Percentiles rank a stretch among this genome's conserved stretches.
phyloP scores from a whole-genome alignment of 257 asterid species.

The Solanum clarkiae region DNA sequence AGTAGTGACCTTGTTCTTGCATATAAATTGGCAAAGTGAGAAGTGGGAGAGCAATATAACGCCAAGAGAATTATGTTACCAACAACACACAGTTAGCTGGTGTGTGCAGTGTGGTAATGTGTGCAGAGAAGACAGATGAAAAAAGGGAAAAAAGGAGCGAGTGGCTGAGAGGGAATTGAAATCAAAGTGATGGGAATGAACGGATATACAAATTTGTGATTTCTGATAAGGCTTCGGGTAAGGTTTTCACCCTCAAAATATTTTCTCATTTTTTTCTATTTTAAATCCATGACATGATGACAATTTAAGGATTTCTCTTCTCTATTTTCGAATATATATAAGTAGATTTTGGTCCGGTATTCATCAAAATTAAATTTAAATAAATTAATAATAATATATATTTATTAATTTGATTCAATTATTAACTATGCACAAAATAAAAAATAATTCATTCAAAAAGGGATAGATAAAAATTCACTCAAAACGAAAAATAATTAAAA shows the following conservation, averaged over 20 bases:
- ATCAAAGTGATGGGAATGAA: background rate
- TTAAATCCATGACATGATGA: background rate
- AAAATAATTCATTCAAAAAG: too few species aligned
- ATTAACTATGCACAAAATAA: too few species aligned
- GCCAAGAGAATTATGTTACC: background rate
- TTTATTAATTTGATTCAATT: too few species aligned
- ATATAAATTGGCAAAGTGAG: background rate
- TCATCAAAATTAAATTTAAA: too few species aligned
- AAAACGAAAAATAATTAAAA: too few species aligned
- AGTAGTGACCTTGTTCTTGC: background rate
- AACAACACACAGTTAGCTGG: background rate
- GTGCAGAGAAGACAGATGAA: background rate
- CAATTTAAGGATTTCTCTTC: background rate
- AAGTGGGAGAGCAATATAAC: background rate
- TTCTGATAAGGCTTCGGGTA: conserved; percentile 6
- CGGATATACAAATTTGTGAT: background rate
- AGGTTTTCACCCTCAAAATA: background rate
- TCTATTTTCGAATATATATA: background rate
- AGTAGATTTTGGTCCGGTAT: too few species aligned
- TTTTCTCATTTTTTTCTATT: background rate
- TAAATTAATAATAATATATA: too few species aligned
- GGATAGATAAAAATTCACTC: too few species aligned
- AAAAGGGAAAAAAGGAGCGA: background rate
- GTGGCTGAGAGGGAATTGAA: conserved; percentile 7
- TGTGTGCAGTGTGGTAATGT: background rate